These are phyloP conservation scores for Bisporella sp. DNA, from an alignment of 2,329 filamentous ascomycete species.

Conservation along the genomic window DNA sequence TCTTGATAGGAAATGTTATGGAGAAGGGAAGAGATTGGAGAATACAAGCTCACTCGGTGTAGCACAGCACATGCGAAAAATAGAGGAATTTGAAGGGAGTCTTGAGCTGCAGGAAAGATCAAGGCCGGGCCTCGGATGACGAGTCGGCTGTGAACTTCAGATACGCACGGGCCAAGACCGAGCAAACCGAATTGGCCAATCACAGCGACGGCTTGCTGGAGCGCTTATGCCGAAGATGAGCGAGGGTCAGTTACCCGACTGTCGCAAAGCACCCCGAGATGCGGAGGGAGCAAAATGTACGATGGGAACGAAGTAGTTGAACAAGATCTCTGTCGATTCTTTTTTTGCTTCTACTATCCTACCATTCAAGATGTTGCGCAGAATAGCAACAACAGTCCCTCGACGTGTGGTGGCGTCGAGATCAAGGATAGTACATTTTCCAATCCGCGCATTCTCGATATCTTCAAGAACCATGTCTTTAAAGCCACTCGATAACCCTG, in stretches of 20 bases:
- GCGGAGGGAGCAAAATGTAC: too few relatives aligned
- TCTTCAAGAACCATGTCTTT: conserved; percentile 19
- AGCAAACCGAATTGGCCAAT: conserved; percentile 8
- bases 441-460: conserved; percentile 16
- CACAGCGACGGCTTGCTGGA: not conserved
- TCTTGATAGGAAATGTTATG: too few relatives aligned
- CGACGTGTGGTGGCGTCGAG: conserved; percentile 16
- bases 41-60: not conserved
- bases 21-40: too few relatives aligned
- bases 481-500: conserved; percentile 20
- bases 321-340: not conserved
- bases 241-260: too few relatives aligned
- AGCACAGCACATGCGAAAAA: not conserved
- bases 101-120: too few relatives aligned
- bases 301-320: too few relatives aligned
- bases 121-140: too few relatives aligned
- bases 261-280: too few relatives aligned
- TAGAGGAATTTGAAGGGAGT: not conserved
- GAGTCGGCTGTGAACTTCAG: too few relatives aligned
- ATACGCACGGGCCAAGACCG: not conserved
- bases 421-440: conserved; percentile 5
- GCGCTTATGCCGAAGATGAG: too few relatives aligned
- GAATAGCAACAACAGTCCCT: conserved; percentile 18
- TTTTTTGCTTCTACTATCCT: not conserved
- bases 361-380: conserved; percentile 23